phyloP scores from a whole-genome alignment of 176 grass and related monocot species.

The Tillandsia leiboldiana region DNA sequence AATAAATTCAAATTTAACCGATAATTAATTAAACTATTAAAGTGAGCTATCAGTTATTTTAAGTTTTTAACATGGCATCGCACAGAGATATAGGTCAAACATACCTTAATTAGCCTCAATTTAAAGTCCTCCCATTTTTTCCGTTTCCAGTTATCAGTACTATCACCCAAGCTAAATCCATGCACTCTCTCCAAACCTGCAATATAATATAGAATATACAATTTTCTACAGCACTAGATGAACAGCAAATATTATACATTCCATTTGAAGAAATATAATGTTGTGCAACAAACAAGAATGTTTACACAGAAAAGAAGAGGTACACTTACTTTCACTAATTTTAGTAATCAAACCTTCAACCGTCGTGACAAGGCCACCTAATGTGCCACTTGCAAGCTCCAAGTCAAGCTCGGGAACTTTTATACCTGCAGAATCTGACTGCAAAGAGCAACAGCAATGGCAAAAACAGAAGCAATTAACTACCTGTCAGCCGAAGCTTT shows the following conservation, averaged over 20 bases:
- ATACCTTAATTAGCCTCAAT: constrained; percentile 54
- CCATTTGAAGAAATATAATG: too few relatives aligned
- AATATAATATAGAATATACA: constrained; percentile 19
- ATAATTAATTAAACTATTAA: too few relatives aligned
- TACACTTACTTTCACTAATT: constrained; percentile 72
- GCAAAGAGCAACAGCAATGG: not conserved
- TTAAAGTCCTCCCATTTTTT: constrained; percentile 85
- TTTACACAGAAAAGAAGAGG: not conserved
- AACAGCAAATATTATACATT: too few relatives aligned
- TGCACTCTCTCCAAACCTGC: constrained; percentile 78
- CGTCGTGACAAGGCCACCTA: constrained; percentile 90
- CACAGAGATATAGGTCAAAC: constrained; percentile 2
- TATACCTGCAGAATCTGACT: constrained; percentile 72
- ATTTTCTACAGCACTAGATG: not conserved
- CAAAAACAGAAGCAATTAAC: not conserved
- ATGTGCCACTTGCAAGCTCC: constrained; percentile 71
- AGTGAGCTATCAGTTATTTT: too few relatives aligned
- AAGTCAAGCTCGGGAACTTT: constrained; percentile 89
- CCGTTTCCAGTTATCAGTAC: constrained; percentile 73
- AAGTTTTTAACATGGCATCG: not conserved
- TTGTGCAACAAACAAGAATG: not conserved
- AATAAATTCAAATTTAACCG: too few relatives aligned
- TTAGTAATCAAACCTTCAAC: constrained; percentile 92
- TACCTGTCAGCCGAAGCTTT: too few relatives aligned
- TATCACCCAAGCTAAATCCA: constrained; percentile 89